Base-by-base conservation (phyloP, 2,329 filamentous ascomycete species). In the Nemania sp. region DNA sequence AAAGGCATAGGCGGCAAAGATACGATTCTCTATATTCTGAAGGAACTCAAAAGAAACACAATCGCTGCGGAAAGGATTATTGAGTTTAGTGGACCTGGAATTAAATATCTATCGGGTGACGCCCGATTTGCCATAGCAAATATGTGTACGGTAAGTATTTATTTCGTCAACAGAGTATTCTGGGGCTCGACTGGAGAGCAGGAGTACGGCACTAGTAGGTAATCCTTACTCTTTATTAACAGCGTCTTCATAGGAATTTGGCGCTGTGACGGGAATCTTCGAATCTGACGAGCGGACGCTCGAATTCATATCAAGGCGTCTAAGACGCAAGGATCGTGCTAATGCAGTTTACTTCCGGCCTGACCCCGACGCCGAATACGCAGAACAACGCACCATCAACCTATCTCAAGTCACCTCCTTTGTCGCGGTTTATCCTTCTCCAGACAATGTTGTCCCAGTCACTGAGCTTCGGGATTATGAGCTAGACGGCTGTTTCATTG, bases 91-190 rank as follows among this genome's bases (percentile, higher is more conserved):
- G 83, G 83, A 0, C 78, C 81, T 0, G 82, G 83, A 0, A 68
- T 80, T 0, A 66, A 77, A 29, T 73, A 80, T 61, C 73, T 85
- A 2, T 80, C 78, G 0, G 77, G 73, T 15, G 83, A 85, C 74
- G 82, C 81, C 0, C 75, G 83, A 1, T 85, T 84, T 72, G 82
- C 82, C 0, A 82, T 85, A 58, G 75, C 77, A 22, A 85, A 85
- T 64, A 85, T 85, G 82, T 81, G 78, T 0, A 82, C 82, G 1
- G 66, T 68, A 55, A 54, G 64, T 41, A 59, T 29, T 6, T 3
- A 59, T 54, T 43, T 53, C 32, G 22, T 56, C 22, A 11, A 18
- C 4, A 27, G 3, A 32, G 3, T 2, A 11, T 24, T 11, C n/a
- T 26, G 13, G 49, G 5, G 49, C 15, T n/a, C n/a, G n/a, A n/a